These are phyloP conservation scores for Tricholoma bakamatsutake DNA, from an alignment of 768 basidiomycete genomes.

Conservation along the genomic window DNA sequence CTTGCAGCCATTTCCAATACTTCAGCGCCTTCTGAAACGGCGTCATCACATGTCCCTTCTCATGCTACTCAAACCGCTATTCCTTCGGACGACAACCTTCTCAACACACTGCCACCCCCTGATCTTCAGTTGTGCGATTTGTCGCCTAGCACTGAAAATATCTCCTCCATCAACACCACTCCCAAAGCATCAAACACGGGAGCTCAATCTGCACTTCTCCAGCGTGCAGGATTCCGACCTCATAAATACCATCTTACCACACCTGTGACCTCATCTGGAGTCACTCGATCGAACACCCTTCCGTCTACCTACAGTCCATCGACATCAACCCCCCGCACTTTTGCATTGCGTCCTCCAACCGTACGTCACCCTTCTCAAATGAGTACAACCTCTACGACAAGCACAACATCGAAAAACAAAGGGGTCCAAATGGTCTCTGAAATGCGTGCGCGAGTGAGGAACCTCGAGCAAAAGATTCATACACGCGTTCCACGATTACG, in stretches of 20 bases:
- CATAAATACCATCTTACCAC: slow-evolving; percentile 37
- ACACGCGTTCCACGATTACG: slow-evolving; percentile 81
- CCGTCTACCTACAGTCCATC: slow-evolving; percentile 41
- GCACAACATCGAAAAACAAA: slow-evolving; percentile 61
- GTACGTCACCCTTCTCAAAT: slow-evolving; percentile 33
- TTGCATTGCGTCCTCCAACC: slow-evolving; percentile 31
- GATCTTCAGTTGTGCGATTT: slow-evolving; percentile 59
- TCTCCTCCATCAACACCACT: slow-evolving; percentile 30
- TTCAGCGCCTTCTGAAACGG: slow-evolving; percentile 20
- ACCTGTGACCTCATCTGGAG: slow-evolving; percentile 35
- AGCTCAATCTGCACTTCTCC: slow-evolving; percentile 43
- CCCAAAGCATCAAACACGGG: slow-evolving; percentile 33
- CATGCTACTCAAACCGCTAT: slow-evolving; percentile 21
- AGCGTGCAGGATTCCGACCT: slow-evolving; percentile 45
- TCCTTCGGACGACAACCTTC: slow-evolving; percentile 49
- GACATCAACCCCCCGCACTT: slow-evolving; percentile 42
- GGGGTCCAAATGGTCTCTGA: slow-evolving; percentile 92
- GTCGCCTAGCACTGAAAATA: slow-evolving; percentile 36
- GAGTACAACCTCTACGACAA: slow-evolving; percentile 36
- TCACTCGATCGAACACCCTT: slow-evolving; percentile 54
- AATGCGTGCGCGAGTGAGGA: slow-evolving; percentile 80
- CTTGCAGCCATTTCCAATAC: slow-evolving; percentile 34
- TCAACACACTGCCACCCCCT: slow-evolving; percentile 52
- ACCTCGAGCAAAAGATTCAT: slow-evolving; percentile 81
- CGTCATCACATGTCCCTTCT: slow-evolving; percentile 28